Conservation (phyloP, 805 yeast genomes). For the Scheffersomyces ergatensis region DNA sequence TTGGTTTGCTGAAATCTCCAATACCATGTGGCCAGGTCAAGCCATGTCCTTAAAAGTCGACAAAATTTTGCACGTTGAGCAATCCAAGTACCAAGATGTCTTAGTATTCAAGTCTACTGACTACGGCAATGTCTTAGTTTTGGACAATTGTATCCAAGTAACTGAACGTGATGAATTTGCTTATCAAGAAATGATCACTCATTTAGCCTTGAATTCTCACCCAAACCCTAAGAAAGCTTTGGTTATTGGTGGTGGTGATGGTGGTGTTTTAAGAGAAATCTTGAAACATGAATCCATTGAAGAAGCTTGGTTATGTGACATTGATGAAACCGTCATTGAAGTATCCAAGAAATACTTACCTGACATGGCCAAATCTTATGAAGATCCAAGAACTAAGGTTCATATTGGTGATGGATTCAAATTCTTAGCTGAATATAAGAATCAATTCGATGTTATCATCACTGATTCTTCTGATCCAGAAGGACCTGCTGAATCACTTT, state of each 20-base stretch:
- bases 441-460: conserved; percentile 90
- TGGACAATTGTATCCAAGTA: conserved; percentile 93
- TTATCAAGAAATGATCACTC: conserved; percentile 98
- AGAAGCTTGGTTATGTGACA: conserved; percentile 89
- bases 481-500: conserved; percentile 93
- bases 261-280: conserved; percentile 94
- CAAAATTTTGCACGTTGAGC: conserved; percentile 78
- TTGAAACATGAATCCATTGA: conserved; percentile 86
- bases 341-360: conserved; percentile 87
- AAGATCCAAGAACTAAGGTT: conserved; percentile 85
- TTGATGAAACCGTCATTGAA: conserved; percentile 89
- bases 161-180: conserved; percentile 97
- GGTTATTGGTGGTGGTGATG: conserved; percentile 98
- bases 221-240: conserved; percentile 91
- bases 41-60: conserved; percentile 91
- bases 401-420: conserved; percentile 98
- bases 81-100: conserved; percentile 90
- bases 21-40: conserved; percentile 99
- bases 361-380: conserved; percentile 77
- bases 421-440: conserved; percentile 77
- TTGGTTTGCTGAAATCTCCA: conserved; percentile 95
- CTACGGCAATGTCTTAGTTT: conserved; percentile 92
- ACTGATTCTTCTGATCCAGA: conserved; percentile 98
- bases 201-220: conserved; percentile 88
- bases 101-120: conserved; percentile 88